A percentile compares a stretch with the other conserved stretches of the same genome.
These are phyloP conservation scores for Garcia nutans DNA, from an alignment of 345 rosid genomes.

Conservation along the genomic window DNA sequence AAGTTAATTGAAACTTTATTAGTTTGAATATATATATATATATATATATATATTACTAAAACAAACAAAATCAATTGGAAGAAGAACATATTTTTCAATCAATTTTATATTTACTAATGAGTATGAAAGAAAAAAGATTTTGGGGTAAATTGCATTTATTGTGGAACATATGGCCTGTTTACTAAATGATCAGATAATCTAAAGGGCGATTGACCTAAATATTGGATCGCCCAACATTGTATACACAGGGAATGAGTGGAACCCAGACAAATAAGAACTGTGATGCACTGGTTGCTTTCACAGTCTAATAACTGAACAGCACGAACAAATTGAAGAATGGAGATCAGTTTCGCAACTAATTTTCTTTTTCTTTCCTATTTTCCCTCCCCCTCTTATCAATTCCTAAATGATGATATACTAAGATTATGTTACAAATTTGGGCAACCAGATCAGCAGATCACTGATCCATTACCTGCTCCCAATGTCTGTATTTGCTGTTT, in stretches of 20 bases:
- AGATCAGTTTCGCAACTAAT: neutral
- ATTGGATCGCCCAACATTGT: no score
- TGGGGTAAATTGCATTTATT: no score
- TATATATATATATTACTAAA: no score
- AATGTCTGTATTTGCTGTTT: constrained; percentile 33
- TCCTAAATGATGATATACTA: constrained; percentile 27
- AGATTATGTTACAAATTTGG: constrained; percentile 16
- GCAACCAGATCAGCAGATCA: constrained; percentile 32
- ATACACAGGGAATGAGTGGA: neutral
- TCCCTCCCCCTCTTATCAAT: neutral
- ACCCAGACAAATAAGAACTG: neutral
- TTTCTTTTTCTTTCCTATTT: neutral
- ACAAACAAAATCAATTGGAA: no score
- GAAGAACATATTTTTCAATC: no score
- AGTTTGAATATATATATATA: no score
- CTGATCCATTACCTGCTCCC: constrained; percentile 39
- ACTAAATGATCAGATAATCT: neutral
- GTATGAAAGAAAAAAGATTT: no score
- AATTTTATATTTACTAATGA: no score
- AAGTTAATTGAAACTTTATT: no score
- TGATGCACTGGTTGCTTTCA: neutral
- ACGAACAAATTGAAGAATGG: neutral
- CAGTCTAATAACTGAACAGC: neutral
- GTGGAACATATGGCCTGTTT: neutral
- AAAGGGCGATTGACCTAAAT: neutral